These are phyloP conservation scores for Heliamphora ciliata DNA, from an alignment of 179 eudicot genomes.

Conservation along the genomic window DNA sequence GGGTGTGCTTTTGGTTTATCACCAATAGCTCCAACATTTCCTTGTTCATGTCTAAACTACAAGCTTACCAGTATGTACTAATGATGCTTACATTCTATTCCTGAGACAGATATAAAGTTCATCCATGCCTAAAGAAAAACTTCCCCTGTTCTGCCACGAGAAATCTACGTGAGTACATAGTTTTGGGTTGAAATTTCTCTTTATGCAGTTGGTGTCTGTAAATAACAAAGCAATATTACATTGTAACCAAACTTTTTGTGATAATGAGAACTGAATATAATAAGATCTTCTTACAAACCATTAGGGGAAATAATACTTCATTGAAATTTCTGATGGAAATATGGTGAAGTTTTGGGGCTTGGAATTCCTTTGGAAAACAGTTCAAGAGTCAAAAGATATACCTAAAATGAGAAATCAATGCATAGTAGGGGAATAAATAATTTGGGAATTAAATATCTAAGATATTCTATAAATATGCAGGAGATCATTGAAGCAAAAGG, in stretches of 20 bases:
- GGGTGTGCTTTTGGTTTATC: background rate
- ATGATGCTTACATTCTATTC: slow-evolving; percentile 3
- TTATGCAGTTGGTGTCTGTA: background rate
- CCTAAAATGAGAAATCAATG: background rate
- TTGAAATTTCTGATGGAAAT: no score
- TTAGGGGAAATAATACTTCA: no score
- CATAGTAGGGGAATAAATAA: background rate
- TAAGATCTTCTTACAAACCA: no score
- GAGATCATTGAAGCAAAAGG: background rate
- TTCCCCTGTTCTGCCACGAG: slow-evolving; percentile 33
- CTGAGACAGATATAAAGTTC: slow-evolving; percentile 22
- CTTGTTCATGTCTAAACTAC: background rate
- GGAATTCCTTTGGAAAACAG: background rate
- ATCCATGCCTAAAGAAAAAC: slow-evolving; percentile 39
- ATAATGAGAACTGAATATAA: background rate
- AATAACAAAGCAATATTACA: background rate
- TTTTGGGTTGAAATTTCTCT: background rate
- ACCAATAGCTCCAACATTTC: background rate
- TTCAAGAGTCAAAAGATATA: background rate
- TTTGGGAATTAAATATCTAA: background rate
- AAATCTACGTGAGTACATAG: slow-evolving; percentile 29
- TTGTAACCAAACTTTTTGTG: background rate
- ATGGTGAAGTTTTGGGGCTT: background rate
- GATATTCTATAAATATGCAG: background rate
- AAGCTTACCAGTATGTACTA: background rate